Percentiles rank a stretch among this genome's conserved stretches.
Conservation (phyloP, 1,284 basidiomycete species). For the Ceratobasidium sp. region DNA sequence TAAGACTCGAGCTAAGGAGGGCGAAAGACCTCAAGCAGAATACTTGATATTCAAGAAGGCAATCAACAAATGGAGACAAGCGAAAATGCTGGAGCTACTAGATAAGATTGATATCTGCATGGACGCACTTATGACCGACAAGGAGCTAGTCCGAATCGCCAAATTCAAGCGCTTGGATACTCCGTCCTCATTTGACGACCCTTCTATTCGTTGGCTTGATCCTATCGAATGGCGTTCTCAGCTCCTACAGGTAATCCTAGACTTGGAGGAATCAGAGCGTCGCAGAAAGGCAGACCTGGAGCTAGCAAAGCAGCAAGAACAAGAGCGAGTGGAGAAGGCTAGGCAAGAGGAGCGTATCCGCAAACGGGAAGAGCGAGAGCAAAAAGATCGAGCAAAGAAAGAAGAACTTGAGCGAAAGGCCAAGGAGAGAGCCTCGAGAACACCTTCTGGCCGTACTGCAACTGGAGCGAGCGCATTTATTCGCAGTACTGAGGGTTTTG, state of each 20-base stretch:
- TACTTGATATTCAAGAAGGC: neutral
- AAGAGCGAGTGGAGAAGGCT: neutral
- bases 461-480: too few relatives aligned
- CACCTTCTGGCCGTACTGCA: too few relatives aligned
- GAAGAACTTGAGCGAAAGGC: too few relatives aligned
- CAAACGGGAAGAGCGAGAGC: neutral
- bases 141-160: neutral
- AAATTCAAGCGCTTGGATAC: neutral
- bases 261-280: neutral
- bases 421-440: too few relatives aligned
- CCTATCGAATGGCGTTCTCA: neutral
- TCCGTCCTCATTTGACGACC: neutral
- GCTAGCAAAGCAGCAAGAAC: neutral
- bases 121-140: conserved; percentile 8
- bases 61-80: neutral
- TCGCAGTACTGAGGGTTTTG: too few relatives aligned
- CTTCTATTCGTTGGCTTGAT: neutral
- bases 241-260: neutral
- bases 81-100: neutral
- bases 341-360: neutral
- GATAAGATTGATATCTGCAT: neutral
- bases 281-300: too few relatives aligned
- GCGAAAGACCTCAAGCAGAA: neutral
- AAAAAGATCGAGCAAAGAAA: too few relatives aligned
- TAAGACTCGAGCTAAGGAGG: neutral